Evolutionary conservation across 2,329 filamentous ascomycete genomes (phyloP).

Genomic region (Elsinoe fawcettii): DNA sequence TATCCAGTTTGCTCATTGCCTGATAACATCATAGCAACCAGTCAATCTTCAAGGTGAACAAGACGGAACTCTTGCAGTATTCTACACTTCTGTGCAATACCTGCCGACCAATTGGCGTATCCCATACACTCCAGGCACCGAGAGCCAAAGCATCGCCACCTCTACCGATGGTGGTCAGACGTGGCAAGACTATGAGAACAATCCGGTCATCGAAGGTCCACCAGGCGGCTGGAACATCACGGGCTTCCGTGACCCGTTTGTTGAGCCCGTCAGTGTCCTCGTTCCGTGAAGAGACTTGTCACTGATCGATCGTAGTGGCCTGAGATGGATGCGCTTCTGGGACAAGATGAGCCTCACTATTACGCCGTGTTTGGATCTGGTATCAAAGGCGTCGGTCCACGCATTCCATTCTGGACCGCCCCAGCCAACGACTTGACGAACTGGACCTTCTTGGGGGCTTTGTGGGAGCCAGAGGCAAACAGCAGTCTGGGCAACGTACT

Average conservation of each 20-base stretch:
- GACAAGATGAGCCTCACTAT: constrained; percentile 37
- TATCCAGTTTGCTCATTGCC: background rate
- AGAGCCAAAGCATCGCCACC: constrained; percentile 40
- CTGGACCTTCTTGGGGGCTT: constrained; percentile 41
- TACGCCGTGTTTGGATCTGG: constrained; percentile 41
- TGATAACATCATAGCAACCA: constrained; percentile 28
- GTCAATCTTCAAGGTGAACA: constrained; percentile 41
- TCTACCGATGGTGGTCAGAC: constrained; percentile 41
- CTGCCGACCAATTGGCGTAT: constrained; percentile 40
- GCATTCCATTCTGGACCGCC: constrained; percentile 41
- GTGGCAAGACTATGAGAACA: constrained; percentile 40
- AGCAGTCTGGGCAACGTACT: constrained; percentile 35
- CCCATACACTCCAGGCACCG: constrained; percentile 38
- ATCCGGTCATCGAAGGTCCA: constrained; percentile 38
- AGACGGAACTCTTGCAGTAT: constrained; percentile 39
- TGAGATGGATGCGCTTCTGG: constrained; percentile 34
- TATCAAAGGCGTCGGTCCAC: constrained; percentile 40
- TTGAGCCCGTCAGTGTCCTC: constrained; percentile 24
- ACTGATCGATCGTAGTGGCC: background rate
- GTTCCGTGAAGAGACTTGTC: background rate
- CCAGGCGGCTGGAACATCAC: constrained; percentile 41
- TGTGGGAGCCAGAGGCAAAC: constrained; percentile 40
- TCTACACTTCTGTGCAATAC: constrained; percentile 42
- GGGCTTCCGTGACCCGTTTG: constrained; percentile 34
- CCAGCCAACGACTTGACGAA: constrained; percentile 37